A percentile compares a stretch with the other conserved stretches of the same genome.
Conservation (phyloP, 129 eudicot genomes). For the Ambrosia artemisiifolia region DNA sequence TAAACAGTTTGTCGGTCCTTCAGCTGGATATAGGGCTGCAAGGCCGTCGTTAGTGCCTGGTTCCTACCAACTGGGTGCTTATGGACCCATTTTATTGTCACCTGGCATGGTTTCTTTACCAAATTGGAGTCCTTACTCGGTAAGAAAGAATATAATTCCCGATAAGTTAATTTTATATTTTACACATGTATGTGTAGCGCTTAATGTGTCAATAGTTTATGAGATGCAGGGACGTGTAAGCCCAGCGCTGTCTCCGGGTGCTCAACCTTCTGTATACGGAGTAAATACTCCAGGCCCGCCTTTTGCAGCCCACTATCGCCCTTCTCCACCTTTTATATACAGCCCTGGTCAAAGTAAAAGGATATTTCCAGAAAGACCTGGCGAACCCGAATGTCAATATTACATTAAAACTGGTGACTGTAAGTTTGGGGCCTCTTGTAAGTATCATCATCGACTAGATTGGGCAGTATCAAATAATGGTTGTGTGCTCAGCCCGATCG, state of each 20-base stretch:
- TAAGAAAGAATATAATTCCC: conserved; percentile 30
- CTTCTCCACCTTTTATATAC: conserved; percentile 41
- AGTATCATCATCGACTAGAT: conserved; percentile 86
- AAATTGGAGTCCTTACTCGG: conserved; percentile 89
- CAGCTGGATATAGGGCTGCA: conserved; percentile 52
- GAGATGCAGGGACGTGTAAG: conserved; percentile 80
- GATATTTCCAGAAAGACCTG: conserved; percentile 77
- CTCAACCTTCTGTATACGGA: conserved; percentile 79
- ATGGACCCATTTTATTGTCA: conserved; percentile 76
- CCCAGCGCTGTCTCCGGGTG: conserved; percentile 82
- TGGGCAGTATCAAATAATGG: conserved; percentile 47
- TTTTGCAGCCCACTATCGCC: conserved; percentile 55
- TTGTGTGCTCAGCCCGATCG: conserved; percentile 67
- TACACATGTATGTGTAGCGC: conserved; percentile 8
- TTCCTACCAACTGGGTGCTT: conserved; percentile 80
- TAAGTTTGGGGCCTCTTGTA: conserved; percentile 84
- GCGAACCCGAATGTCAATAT: conserved; percentile 81
- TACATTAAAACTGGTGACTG: conserved; percentile 94
- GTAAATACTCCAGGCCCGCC: conserved; percentile 60
- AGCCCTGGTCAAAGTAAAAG: conserved; percentile 39
- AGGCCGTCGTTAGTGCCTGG: conserved; percentile 90
- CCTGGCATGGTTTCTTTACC: conserved; percentile 82
- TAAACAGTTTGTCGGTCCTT: conserved; percentile 54
- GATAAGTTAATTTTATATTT: neutral
- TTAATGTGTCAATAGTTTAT: conserved; percentile 30